These are phyloP conservation scores for Fusarium armeniacum DNA, from an alignment of 2,329 filamentous ascomycete genomes.

Conservation along the genomic window DNA sequence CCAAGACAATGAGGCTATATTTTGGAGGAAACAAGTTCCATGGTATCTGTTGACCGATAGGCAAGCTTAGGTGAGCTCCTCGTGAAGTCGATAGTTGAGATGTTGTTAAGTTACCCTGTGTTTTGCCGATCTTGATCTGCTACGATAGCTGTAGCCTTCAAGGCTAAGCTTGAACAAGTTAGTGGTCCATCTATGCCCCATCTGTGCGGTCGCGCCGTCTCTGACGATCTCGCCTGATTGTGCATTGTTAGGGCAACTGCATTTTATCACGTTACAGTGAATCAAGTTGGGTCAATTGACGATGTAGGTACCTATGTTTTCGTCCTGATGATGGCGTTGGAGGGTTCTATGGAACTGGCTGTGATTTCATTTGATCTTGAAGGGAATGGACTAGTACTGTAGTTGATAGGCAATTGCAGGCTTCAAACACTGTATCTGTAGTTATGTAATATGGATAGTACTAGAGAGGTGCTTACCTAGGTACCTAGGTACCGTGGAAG, in stretches of 20 bases:
- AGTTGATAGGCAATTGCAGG: background rate
- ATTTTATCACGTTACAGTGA: slow-evolving; percentile 38
- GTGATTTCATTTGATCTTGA: background rate
- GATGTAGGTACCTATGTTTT: background rate
- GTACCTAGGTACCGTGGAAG: no score
- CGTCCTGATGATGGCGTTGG: background rate
- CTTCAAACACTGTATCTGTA: background rate
- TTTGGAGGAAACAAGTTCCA: background rate
- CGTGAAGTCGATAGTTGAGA: background rate
- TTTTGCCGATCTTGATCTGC: slow-evolving; percentile 20
- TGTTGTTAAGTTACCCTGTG: slow-evolving; percentile 4
- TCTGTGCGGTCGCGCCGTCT: slow-evolving; percentile 44
- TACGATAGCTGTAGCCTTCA: background rate
- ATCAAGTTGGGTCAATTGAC: slow-evolving; percentile 13
- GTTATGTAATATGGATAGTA: background rate
- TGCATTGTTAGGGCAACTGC: slow-evolving; percentile 45
- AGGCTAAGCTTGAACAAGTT: slow-evolving; percentile 33
- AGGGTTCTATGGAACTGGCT: background rate
- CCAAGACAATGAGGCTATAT: slow-evolving; percentile 20
- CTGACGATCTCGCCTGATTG: slow-evolving; percentile 49
- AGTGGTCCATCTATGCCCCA: slow-evolving; percentile 41
- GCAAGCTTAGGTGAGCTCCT: background rate
- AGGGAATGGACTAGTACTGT: background rate
- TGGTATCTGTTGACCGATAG: no score
- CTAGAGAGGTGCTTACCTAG: no score